These are phyloP conservation scores for Flaveria linearis DNA, from an alignment of 129 eudicot species.

Conservation along the genomic window DNA sequence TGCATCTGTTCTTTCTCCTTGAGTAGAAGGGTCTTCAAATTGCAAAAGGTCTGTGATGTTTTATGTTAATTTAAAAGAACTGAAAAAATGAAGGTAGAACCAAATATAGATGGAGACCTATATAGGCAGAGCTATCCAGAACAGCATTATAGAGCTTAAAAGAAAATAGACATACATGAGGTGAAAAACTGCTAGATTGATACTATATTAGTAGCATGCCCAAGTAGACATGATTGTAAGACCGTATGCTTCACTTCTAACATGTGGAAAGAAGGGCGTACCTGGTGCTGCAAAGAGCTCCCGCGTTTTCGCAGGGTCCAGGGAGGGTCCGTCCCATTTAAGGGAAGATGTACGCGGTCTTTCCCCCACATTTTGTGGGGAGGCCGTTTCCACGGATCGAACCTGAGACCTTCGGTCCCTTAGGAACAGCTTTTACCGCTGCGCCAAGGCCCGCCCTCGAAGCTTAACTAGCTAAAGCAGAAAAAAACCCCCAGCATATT, in stretches of 20 bases:
- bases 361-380: too few relatives aligned
- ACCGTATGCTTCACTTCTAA: slow-evolving; percentile 19
- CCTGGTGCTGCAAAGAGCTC: too few relatives aligned
- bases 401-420: too few relatives aligned
- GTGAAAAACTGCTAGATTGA: slow-evolving; percentile 5
- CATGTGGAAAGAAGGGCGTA: background rate
- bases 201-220: slow-evolving; percentile 11
- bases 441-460: too few relatives aligned
- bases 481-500: background rate
- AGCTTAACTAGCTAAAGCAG: slow-evolving; percentile 2
- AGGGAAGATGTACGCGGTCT: too few relatives aligned
- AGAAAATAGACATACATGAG: background rate
- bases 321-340: too few relatives aligned
- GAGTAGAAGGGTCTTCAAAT: slow-evolving; percentile 38
- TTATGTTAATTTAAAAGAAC: slow-evolving; percentile 26
- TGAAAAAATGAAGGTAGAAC: slow-evolving; percentile 11
- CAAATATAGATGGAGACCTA: slow-evolving; percentile 16
- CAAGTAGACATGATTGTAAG: slow-evolving; percentile 10
- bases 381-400: too few relatives aligned
- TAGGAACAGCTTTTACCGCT: too few relatives aligned
- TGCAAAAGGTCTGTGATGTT: slow-evolving; percentile 41
- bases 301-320: too few relatives aligned
- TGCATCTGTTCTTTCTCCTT: slow-evolving; percentile 41
- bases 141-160: background rate
- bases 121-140: slow-evolving; percentile 2